Evolutionary conservation across 345 rosid genomes (phyloP).

Genomic region (Nasturtium officinale): DNA sequence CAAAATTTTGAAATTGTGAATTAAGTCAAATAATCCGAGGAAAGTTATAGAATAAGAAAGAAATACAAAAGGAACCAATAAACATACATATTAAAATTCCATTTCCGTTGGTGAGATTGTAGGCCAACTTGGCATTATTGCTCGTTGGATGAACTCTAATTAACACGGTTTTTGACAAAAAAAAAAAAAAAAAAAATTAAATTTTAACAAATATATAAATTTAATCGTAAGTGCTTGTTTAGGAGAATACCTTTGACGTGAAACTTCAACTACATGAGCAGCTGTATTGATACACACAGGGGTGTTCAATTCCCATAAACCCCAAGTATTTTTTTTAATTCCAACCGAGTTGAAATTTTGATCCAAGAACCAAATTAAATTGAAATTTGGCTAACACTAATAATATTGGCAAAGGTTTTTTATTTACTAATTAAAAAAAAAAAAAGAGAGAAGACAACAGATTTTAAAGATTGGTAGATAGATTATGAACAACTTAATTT

Average conservation of each 20-base stretch:
- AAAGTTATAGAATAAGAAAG: constrained; percentile 7
- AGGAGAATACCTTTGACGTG: constrained; percentile 23
- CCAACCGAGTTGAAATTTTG: not conserved
- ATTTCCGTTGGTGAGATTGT: constrained; percentile 21
- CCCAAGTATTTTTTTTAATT: not conserved
- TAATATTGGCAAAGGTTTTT: not conserved
- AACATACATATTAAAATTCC: not conserved
- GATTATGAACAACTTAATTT: not conserved
- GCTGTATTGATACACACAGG: not conserved
- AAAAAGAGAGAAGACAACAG: not conserved
- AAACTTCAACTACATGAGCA: constrained; percentile 14
- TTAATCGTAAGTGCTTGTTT: not conserved
- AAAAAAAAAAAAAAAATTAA: constrained; percentile 4
- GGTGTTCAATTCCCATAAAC: not conserved
- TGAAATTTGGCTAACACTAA: not conserved
- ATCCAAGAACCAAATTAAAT: not conserved
- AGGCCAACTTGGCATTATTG: constrained; percentile 18
- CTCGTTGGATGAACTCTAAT: not conserved
- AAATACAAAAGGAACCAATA: constrained; percentile 15
- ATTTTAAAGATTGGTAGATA: too few species aligned
- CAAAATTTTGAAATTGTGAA: constrained; percentile 31
- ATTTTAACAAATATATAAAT: not conserved
- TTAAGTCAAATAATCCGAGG: not conserved
- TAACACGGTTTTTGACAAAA: not conserved
- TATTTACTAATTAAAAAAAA: too few species aligned